These are phyloP conservation scores for Tylopilus vinaceipallidus DNA, from an alignment of 768 basidiomycete genomes.

Conservation along the genomic window DNA sequence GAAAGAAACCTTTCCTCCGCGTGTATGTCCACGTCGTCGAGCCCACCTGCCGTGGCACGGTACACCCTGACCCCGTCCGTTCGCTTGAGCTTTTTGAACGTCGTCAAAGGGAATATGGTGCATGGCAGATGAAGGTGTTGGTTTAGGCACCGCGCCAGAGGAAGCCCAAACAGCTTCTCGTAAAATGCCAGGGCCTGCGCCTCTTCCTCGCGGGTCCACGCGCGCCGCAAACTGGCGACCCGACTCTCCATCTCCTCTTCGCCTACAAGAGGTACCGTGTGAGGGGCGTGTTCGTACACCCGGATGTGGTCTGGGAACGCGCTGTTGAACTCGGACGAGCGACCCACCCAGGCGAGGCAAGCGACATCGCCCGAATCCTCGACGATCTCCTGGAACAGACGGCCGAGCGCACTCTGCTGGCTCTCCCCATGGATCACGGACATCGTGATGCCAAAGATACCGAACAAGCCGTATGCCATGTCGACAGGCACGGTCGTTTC, in stretches of 20 bases:
- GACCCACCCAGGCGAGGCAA: slow-evolving; percentile 20
- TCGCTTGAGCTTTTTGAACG: not conserved
- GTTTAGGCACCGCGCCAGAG: slow-evolving; percentile 4
- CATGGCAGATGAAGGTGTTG: slow-evolving; percentile 18
- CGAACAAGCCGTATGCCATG: slow-evolving; percentile 23
- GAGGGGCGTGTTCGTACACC: slow-evolving; percentile 6
- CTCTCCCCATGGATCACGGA: slow-evolving; percentile 17
- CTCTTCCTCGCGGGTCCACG: slow-evolving; percentile 3
- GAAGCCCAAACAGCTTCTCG: not conserved
- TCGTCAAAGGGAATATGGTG: slow-evolving; percentile 14
- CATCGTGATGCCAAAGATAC: slow-evolving; percentile 19
- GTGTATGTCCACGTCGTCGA: slow-evolving; percentile 14
- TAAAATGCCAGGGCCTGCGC: slow-evolving; percentile 6
- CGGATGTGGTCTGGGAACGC: slow-evolving; percentile 17
- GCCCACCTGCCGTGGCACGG: not conserved
- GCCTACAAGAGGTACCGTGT: slow-evolving; percentile 4
- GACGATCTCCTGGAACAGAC: slow-evolving; percentile 19
- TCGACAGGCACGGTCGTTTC: slow-evolving; percentile 19
- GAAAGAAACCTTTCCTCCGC: not conserved
- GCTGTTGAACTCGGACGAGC: slow-evolving; percentile 21
- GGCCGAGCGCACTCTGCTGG: slow-evolving; percentile 17
- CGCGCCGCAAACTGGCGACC: not conserved
- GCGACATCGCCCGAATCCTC: slow-evolving; percentile 19
- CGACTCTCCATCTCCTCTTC: slow-evolving; percentile 5
- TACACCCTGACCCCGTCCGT: slow-evolving; percentile 1